Conservation (phyloP, 2,329 filamentous ascomycete genomes). For the Phyllosticta citribraziliensis region DNA sequence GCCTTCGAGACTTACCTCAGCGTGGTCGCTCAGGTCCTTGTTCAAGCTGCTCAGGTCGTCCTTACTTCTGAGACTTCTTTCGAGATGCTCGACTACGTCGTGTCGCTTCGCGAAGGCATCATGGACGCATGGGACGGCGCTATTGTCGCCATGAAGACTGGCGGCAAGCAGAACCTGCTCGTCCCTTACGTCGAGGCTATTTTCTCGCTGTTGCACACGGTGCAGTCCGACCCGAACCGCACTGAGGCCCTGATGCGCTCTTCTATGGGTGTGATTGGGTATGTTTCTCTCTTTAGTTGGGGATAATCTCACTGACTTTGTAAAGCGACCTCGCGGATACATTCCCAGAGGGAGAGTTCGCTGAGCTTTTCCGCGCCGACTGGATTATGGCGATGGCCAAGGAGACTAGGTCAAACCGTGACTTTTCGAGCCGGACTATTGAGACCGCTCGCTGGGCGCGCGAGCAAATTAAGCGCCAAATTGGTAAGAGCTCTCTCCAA, state of each 20-base stretch:
- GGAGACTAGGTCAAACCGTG: conserved; percentile 81
- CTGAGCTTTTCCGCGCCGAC: conserved; percentile 75
- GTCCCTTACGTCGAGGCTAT: conserved; percentile 74
- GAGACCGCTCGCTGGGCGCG: conserved; percentile 96
- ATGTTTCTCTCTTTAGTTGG: conserved; percentile 28
- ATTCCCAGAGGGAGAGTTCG: conserved; percentile 82
- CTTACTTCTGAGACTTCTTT: conserved; percentile 71
- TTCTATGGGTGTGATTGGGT: conserved; percentile 97
- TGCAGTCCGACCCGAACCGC: conserved; percentile 74
- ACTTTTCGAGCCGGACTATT: conserved; percentile 74
- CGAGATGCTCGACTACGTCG: conserved; percentile 95
- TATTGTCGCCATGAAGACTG: conserved; percentile 84
- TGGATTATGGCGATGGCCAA: conserved; percentile 87
- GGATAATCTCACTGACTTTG: conserved; percentile 26
- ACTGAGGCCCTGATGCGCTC: conserved; percentile 87
- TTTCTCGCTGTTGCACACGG: conserved; percentile 73
- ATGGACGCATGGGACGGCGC: conserved; percentile 99
- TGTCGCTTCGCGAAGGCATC: conserved; percentile 90
- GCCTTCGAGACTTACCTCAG: conserved; percentile 89
- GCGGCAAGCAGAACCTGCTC: conserved; percentile 64
- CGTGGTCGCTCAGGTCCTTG: conserved; percentile 85
- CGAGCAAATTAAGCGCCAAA: conserved; percentile 92
- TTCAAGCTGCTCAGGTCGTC: conserved; percentile 80
- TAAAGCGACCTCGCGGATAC: conserved; percentile 82
- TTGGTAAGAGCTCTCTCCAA: conserved; percentile 25